These are phyloP conservation scores for Thelonectria blattea DNA, from an alignment of 2,329 filamentous ascomycete genomes.

Conservation along the genomic window DNA sequence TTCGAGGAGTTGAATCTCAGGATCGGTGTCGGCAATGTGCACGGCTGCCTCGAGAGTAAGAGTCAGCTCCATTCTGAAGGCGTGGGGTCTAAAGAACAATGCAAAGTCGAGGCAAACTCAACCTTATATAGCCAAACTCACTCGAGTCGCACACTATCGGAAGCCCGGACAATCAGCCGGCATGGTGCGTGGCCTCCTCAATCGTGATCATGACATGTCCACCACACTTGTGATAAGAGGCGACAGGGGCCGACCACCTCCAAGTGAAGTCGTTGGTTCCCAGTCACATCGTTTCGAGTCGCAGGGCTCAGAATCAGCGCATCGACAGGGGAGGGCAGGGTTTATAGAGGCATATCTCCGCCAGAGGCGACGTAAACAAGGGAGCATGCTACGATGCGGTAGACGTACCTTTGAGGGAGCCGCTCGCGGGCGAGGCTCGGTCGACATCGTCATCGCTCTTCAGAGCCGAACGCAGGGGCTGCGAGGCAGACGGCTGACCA, in stretches of 20 bases:
- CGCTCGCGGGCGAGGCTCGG: conserved; percentile 44
- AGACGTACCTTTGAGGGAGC: conserved; percentile 52
- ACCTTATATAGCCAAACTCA: conserved; percentile 11
- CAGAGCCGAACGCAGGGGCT: conserved; percentile 50
- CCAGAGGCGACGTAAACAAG: conserved; percentile 4
- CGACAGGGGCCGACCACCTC: conserved; percentile 10
- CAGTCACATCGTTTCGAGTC: conserved; percentile 15
- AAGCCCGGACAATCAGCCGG: conserved; percentile 2
- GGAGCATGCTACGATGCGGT: neutral
- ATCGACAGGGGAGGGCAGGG: conserved; percentile 11
- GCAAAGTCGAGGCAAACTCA: neutral
- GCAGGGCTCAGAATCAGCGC: conserved; percentile 18
- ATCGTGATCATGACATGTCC: conserved; percentile 20
- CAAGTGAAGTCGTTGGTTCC: conserved; percentile 5
- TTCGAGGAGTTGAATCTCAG: conserved; percentile 41
- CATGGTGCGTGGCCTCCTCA: conserved; percentile 15
- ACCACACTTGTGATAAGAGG: conserved; percentile 23
- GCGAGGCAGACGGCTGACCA: conserved; percentile 25
- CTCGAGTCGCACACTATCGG: conserved; percentile 17
- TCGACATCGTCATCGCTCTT: conserved; percentile 52
- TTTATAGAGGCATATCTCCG: neutral
- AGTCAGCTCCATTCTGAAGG: conserved; percentile 32
- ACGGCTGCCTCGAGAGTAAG: conserved; percentile 50
- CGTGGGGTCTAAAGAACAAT: conserved; percentile 8
- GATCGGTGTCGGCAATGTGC: conserved; percentile 61